These are phyloP conservation scores for Rhizopogon vesiculosus DNA, from an alignment of 768 basidiomycete genomes.

Conservation along the genomic window DNA sequence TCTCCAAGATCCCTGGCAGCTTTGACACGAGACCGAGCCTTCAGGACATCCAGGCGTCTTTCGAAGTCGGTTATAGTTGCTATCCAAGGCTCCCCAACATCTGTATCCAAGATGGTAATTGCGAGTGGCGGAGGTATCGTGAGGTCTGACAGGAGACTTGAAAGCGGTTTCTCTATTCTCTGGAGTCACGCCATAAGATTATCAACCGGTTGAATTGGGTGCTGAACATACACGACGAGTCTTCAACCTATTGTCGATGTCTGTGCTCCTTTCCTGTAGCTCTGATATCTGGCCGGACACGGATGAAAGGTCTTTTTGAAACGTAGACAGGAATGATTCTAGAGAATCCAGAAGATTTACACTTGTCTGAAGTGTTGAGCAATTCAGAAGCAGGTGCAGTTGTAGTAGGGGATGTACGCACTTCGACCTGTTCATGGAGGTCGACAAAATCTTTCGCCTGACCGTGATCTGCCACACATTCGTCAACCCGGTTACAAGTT, in stretches of 20 bases:
- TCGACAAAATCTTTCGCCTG: slow-evolving; percentile 70
- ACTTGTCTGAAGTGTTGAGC: slow-evolving; percentile 59
- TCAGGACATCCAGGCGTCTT: slow-evolving; percentile 59
- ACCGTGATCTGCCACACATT: slow-evolving; percentile 23
- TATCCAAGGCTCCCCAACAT: slow-evolving; percentile 88
- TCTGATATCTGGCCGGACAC: slow-evolving; percentile 97
- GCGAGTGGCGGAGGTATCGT: slow-evolving; percentile 80
- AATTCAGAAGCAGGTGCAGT: not conserved
- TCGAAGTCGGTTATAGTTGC: slow-evolving; percentile 79
- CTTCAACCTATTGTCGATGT: slow-evolving; percentile 83
- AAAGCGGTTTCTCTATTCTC: slow-evolving; percentile 87
- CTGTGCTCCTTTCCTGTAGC: slow-evolving; percentile 84
- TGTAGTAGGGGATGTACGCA: slow-evolving; percentile 21
- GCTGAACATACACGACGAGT: slow-evolving; percentile 65
- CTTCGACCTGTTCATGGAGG: slow-evolving; percentile 90
- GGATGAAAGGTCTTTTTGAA: slow-evolving; percentile 89
- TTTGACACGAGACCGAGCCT: slow-evolving; percentile 75
- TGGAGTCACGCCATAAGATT: slow-evolving; percentile 26
- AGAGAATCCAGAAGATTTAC: slow-evolving; percentile 81
- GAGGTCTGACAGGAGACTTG: slow-evolving; percentile 74
- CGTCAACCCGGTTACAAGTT: not conserved
- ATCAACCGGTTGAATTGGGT: not conserved
- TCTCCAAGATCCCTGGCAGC: slow-evolving; percentile 81
- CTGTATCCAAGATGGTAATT: slow-evolving; percentile 74
- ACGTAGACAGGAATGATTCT: slow-evolving; percentile 89